phyloP scores from a whole-genome alignment of 768 basidiomycete species.

The Boletus vinaceobasis region DNA sequence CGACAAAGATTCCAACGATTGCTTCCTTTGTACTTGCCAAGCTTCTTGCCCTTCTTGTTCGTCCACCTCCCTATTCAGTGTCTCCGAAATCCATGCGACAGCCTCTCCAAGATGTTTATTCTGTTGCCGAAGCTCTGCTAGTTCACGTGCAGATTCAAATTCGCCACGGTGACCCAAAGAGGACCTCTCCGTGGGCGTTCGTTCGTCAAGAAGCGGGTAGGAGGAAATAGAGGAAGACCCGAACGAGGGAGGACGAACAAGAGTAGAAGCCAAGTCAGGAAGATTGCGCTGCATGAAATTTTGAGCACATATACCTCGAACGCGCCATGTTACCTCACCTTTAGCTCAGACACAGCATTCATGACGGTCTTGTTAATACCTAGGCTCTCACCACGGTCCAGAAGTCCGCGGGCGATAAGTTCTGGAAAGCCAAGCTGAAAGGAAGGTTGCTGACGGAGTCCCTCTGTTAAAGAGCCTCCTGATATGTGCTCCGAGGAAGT shows the following conservation, averaged over 20 bases:
- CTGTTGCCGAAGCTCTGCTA: constrained; percentile 47
- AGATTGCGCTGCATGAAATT: constrained; percentile 62
- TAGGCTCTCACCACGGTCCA: constrained; percentile 74
- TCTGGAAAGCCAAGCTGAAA: constrained; percentile 62
- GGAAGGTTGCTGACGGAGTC: constrained; percentile 41
- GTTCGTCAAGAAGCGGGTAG: constrained; percentile 64
- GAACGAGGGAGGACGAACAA: constrained; percentile 51
- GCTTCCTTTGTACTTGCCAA: constrained; percentile 43
- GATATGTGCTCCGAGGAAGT: constrained; percentile 20
- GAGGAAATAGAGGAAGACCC: constrained; percentile 39
- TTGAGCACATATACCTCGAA: constrained; percentile 3
- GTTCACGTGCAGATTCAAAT: constrained; percentile 69
- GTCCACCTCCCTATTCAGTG: constrained; percentile 54
- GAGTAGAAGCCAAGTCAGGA: constrained; percentile 72
- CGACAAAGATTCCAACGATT: constrained; percentile 72
- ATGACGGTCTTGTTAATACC: constrained; percentile 83
- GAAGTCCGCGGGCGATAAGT: constrained; percentile 63
- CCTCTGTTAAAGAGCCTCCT: constrained; percentile 21
- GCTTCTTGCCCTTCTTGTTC: constrained; percentile 35
- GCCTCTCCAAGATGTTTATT: constrained; percentile 68
- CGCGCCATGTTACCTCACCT: constrained; percentile 42
- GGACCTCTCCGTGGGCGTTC: constrained; percentile 52
- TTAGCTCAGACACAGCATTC: constrained; percentile 75
- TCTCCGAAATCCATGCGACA: constrained; percentile 71
- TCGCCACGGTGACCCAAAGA: constrained; percentile 68